phyloP scores from a whole-genome alignment of 129 eudicot genomes.

The Pulicaria dysenterica region DNA sequence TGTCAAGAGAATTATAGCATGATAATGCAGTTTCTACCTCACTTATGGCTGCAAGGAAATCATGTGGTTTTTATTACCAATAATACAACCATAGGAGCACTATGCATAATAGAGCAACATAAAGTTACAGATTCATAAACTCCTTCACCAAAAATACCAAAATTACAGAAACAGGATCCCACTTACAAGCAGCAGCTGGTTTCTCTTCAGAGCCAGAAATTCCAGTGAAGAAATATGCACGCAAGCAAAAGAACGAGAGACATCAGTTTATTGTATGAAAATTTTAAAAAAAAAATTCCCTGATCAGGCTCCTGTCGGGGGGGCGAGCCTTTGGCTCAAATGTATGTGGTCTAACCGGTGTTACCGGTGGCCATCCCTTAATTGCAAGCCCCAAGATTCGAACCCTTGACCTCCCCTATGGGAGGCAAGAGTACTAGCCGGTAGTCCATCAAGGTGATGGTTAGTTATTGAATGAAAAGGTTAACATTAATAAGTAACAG shows the following conservation, averaged over 20 bases:
- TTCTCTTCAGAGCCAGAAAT: conserved; percentile 65
- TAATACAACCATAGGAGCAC: not conserved
- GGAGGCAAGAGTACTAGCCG: no score
- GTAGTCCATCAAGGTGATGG: no score
- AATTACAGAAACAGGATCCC: conserved; percentile 10
- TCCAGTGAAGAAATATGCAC: conserved; percentile 42
- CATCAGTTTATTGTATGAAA: conserved; percentile 37
- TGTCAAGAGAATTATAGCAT: conserved; percentile 48
- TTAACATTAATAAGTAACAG: conserved; percentile 9
- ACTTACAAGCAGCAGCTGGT: conserved; percentile 94
- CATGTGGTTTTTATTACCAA: conserved; percentile 23
- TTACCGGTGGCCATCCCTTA: no score
- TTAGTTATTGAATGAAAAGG: not conserved
- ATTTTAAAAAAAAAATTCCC: no score
- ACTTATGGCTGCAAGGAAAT: conserved; percentile 33
- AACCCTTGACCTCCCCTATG: no score
- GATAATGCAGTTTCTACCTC: conserved; percentile 61
- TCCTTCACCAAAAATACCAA: not conserved
- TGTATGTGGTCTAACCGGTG: no score
- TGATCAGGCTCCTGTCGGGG: no score
- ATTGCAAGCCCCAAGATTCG: no score
- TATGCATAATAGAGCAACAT: not conserved
- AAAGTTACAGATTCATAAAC: conserved; percentile 4
- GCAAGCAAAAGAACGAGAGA: conserved; percentile 36
- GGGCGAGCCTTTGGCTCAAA: no score